Evolutionary conservation across 1,284 basidiomycete species (phyloP), one percentile per base, ranked within the genome.

Genomic region (Nidula niveotomentosa): DNA sequence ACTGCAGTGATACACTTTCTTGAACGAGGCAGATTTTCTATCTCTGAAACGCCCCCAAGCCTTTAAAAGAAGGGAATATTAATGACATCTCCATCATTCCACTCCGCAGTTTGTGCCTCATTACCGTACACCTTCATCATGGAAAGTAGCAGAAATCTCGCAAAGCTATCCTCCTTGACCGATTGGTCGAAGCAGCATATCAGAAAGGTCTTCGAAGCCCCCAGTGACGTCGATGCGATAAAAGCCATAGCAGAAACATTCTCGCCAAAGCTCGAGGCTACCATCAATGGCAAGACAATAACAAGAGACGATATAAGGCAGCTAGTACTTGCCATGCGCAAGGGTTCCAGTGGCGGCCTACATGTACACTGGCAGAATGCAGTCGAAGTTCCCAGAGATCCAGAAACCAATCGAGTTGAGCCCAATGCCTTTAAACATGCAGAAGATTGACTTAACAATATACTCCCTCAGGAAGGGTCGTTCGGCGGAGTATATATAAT

Each of bases 131-230:
- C 30, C 30, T 30, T 30, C 30, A 3, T 30, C 30, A 30, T 30
- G 30, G 30, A 30, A 30, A 30, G 30, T 4, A 30, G 30, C 30
- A 30, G 30, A 30, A 30, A 30, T 30, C 30, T 30, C 30, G 45
- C 30, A 35, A 52, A 54, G 43, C 74, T 81, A 51, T 66, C 71
- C 53, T 75, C 77, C 12, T 69, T 84, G 57, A 72, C 77, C 37
- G 69, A 77, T n/a, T 85, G 81, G 83, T 84, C 81, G 2, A 61
- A 69, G 37, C 67, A 73, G 54, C 81, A 81, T 62, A 83, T 84
- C 55, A 68, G 67, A 39, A 66, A 67, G 37, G 71, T 85, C 51
- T 85, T 85, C 63, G 81, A 84, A 64, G 78, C 80, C 4, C 63
- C 69, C 37, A 75, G 67, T 17, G 76, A 80, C 56, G 71, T 73